phyloP scores from a whole-genome alignment of 306 rosid genomes.

The Alnus rubra region DNA sequence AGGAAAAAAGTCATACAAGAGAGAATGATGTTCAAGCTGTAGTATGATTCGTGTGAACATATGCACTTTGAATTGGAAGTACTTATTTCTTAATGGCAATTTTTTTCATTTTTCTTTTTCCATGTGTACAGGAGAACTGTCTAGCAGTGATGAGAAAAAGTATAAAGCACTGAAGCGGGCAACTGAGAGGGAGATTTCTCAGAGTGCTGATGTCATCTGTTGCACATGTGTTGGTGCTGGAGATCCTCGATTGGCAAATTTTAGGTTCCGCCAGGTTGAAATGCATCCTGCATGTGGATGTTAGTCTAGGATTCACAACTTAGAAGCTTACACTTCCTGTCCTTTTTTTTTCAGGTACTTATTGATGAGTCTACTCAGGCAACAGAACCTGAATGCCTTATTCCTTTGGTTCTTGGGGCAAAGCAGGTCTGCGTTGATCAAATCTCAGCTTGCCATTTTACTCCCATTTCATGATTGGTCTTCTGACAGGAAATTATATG shows the following conservation, averaged over 20 bases:
- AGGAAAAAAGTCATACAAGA: background rate
- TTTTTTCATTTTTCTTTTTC: background rate
- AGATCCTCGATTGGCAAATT: constrained; percentile 92
- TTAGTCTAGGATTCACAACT: constrained; percentile 4
- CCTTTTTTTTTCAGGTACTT: constrained; percentile 62
- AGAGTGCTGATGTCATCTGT: constrained; percentile 99
- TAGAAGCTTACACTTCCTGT: constrained; percentile 28
- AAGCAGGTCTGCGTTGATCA: constrained; percentile 69
- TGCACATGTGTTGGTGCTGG: constrained; percentile 99
- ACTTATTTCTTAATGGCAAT: background rate
- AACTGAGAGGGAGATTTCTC: constrained; percentile 99
- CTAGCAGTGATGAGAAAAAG: constrained; percentile 97
- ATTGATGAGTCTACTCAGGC: constrained; percentile 99
- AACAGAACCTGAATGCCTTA: constrained; percentile 98
- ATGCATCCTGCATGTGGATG: constrained; percentile 15
- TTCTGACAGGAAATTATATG: constrained; percentile 29
- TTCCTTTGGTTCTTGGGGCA: constrained; percentile 98
- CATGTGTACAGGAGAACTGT: constrained; percentile 73
- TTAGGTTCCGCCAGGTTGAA: constrained; percentile 98
- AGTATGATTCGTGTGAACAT: background rate
- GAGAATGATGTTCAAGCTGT: background rate
- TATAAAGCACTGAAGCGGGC: constrained; percentile 98
- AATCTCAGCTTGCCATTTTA: background rate
- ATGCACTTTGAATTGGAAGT: background rate
- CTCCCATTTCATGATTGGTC: constrained; percentile 7